A percentile compares a stretch with the other conserved stretches of the same genome.
Evolutionary conservation across 305 asterid species (phyloP).

Genomic region (Petunia hybrid): DNA sequence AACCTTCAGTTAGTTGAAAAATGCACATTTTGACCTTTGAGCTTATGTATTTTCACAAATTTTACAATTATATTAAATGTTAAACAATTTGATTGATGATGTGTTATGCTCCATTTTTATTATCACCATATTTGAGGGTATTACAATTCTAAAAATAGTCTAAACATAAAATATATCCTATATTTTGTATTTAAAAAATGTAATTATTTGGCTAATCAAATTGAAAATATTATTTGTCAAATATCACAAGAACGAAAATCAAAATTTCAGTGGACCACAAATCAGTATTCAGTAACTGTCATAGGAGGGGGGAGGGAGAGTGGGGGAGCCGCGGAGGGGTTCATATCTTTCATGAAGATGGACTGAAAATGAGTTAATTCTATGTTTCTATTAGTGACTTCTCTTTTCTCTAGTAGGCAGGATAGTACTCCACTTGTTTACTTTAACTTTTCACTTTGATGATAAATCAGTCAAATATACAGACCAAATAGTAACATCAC

Average conservation of each 20-base stretch:
- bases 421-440: neutral
- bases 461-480: conserved; percentile 21
- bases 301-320: too few species aligned
- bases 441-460: conserved; percentile 26
- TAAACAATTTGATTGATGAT: conserved; percentile 1
- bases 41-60: neutral
- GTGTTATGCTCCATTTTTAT: neutral
- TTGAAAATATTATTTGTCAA: too few species aligned
- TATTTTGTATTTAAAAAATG: too few species aligned
- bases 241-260: neutral
- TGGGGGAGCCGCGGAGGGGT: too few species aligned
- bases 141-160: neutral
- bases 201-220: too few species aligned
- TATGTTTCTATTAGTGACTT: conserved; percentile 42
- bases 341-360: conserved; percentile 43
- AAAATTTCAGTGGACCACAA: neutral
- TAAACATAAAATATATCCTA: too few species aligned
- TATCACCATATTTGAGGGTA: neutral
- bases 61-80: conserved; percentile 9
- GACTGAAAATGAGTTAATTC: conserved; percentile 79
- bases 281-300: too few species aligned
- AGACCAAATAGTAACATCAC: neutral
- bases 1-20: conserved; percentile 8
- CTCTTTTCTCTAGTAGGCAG: conserved; percentile 31
- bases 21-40: conserved; percentile 14